Evolutionary conservation across 148 eudicot genomes (phyloP).

Genomic region (Silene uniflora): DNA sequence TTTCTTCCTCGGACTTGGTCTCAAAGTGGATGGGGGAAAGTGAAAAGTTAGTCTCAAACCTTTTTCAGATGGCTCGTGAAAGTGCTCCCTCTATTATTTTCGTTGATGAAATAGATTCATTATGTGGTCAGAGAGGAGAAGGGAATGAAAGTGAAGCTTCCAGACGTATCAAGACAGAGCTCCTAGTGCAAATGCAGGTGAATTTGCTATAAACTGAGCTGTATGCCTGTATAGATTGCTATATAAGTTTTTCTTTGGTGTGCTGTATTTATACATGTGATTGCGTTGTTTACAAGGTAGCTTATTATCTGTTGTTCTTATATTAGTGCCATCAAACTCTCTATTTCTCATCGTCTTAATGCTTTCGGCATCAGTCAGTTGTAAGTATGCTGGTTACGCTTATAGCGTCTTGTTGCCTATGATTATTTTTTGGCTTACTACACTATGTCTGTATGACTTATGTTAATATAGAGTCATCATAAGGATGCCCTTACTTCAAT

Average conservation of each 20-base stretch:
- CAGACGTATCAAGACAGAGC: constrained; percentile 94
- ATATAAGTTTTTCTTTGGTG: too few relatives aligned
- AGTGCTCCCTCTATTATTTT: constrained; percentile 94
- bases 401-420: too few relatives aligned
- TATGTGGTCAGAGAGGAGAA: constrained; percentile 99
- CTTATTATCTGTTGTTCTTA: neutral
- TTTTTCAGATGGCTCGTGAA: constrained; percentile 98
- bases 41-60: constrained; percentile 93
- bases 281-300: too few relatives aligned
- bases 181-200: constrained; percentile 99
- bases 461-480: too few relatives aligned
- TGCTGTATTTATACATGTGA: too few relatives aligned
- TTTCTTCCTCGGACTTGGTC: constrained; percentile 97
- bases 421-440: too few relatives aligned
- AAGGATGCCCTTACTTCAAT: neutral
- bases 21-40: constrained; percentile 99
- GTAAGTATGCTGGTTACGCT: neutral
- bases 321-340: neutral
- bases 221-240: neutral
- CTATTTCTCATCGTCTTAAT: too few relatives aligned
- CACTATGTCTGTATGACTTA: too few relatives aligned
- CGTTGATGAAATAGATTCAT: constrained; percentile 95
- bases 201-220: neutral
- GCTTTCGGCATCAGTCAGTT: neutral
- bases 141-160: constrained; percentile 99